Evolutionary conservation across 495 filamentous ascomycete species (phyloP).

Genomic region (Chlorociboria aeruginascens): DNA sequence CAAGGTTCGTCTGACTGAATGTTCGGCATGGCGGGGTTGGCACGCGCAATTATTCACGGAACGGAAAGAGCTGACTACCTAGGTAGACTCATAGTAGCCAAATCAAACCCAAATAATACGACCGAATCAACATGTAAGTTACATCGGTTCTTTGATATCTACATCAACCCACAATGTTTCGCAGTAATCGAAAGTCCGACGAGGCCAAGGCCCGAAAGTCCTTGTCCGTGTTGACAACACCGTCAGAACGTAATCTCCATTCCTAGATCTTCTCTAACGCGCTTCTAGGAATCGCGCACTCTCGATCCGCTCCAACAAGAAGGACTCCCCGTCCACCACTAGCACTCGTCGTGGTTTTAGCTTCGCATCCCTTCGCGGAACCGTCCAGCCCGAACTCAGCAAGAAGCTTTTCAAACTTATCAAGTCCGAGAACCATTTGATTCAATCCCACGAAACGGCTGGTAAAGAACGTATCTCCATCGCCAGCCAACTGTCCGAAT

Average conservation of each 20-base stretch:
- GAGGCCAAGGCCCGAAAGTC: too few species aligned
- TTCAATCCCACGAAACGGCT: slow-evolving; percentile 71
- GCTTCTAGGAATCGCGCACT: slow-evolving; percentile 33
- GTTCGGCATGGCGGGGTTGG: too few species aligned
- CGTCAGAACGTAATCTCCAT: neutral
- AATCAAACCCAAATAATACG: too few species aligned
- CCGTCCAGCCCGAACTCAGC: slow-evolving; percentile 72
- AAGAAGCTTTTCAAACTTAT: slow-evolving; percentile 79
- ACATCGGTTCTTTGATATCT: too few species aligned
- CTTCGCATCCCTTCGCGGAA: slow-evolving; percentile 68
- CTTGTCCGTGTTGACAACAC: too few species aligned
- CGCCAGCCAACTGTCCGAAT: slow-evolving; percentile 86
- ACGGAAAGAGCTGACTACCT: too few species aligned
- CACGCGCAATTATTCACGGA: too few species aligned
- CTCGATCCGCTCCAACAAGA: slow-evolving; percentile 41
- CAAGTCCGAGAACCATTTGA: slow-evolving; percentile 79
- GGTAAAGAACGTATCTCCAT: slow-evolving; percentile 70
- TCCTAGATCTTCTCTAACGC: neutral
- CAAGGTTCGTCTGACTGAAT: too few species aligned
- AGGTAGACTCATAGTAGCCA: too few species aligned
- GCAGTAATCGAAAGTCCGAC: too few species aligned
- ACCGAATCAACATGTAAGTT: too few species aligned
- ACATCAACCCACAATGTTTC: too few species aligned
- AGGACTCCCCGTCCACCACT: slow-evolving; percentile 29
- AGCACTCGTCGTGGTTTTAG: slow-evolving; percentile 40